Conservation (phyloP, 129 eudicot genomes). For the Ambrosia artemisiifolia region DNA sequence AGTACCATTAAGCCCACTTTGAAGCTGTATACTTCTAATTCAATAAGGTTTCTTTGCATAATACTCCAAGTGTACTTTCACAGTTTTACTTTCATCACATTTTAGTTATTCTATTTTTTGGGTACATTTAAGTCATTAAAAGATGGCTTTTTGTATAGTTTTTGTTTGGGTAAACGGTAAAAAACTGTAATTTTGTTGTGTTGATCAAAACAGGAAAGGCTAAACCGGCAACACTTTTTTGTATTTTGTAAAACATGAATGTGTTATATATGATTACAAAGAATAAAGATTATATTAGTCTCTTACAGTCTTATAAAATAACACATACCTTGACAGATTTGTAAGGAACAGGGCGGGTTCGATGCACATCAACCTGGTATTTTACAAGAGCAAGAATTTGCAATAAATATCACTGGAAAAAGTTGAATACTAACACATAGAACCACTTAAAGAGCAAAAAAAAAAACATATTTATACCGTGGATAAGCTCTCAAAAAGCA, state of each 20-base stretch:
- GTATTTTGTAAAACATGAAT: background rate
- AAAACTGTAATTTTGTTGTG: no score
- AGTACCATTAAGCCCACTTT: background rate
- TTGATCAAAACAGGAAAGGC: background rate
- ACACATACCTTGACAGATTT: slow-evolving; percentile 73
- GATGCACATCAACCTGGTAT: slow-evolving; percentile 88
- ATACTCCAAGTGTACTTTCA: background rate
- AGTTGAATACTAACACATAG: background rate
- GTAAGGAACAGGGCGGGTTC: slow-evolving; percentile 75
- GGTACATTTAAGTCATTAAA: background rate
- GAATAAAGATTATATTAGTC: background rate
- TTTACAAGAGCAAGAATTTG: slow-evolving; percentile 17
- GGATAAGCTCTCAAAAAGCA: slow-evolving; percentile 97
- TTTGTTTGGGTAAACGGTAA: background rate
- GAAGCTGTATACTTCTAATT: background rate
- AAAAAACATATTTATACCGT: slow-evolving; percentile 43
- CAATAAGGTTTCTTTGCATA: background rate
- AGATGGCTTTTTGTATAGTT: background rate
- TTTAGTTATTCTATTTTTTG: background rate
- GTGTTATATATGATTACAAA: background rate
- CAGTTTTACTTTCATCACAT: background rate
- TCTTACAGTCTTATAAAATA: background rate
- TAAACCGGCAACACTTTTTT: background rate
- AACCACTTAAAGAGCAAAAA: background rate
- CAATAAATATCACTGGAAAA: slow-evolving; percentile 1